Conservation (phyloP, 2,329 filamentous ascomycete species). For the Aspergillus fumigatiaffinis region DNA sequence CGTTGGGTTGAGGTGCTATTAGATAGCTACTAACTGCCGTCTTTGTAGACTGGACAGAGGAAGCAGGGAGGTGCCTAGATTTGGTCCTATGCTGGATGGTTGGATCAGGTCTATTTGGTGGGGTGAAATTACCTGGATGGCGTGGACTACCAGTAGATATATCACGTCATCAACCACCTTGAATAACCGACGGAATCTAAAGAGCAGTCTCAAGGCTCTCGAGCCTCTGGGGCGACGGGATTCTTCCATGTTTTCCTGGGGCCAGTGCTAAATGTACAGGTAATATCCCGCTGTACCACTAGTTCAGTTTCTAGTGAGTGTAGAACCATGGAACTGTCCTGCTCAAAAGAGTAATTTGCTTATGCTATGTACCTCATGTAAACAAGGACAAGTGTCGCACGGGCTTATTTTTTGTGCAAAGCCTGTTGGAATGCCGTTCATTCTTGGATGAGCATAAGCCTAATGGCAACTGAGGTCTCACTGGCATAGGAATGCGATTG, state of each 20-base stretch:
- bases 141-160: background rate
- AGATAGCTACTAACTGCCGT: background rate
- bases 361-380: background rate
- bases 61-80: background rate
- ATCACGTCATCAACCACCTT: background rate
- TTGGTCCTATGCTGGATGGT: background rate
- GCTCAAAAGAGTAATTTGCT: background rate
- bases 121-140: background rate
- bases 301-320: background rate
- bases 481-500: background rate
- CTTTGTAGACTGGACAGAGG: background rate
- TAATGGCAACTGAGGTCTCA: background rate
- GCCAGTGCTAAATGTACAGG: background rate
- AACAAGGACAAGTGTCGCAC: background rate
- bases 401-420: background rate
- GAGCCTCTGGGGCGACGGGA: background rate
- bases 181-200: background rate
- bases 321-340: background rate
- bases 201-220: background rate
- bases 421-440: background rate
- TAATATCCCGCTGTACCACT: background rate
- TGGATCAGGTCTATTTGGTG: background rate
- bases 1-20: background rate
- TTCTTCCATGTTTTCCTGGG: background rate
- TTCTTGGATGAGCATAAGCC: background rate